These are phyloP conservation scores for Davidsoniella australis DNA, from an alignment of 2,329 filamentous ascomycete genomes.

Conservation along the genomic window DNA sequence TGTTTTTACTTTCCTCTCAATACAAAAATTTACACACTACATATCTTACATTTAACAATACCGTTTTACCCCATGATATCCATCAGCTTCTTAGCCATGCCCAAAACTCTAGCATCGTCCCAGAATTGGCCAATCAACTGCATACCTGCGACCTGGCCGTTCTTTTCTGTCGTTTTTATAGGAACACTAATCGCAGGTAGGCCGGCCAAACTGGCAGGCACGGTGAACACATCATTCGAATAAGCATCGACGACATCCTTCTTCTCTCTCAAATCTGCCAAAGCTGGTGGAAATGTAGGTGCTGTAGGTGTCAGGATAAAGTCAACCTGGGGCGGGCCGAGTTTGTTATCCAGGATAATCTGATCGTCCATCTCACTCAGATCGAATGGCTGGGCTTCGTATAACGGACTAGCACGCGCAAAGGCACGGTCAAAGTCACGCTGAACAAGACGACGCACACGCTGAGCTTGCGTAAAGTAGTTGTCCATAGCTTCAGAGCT, in stretches of 20 bases:
- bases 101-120: constrained; percentile 49
- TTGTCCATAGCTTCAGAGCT: constrained; percentile 87
- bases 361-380: constrained; percentile 41
- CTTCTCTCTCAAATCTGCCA: constrained; percentile 34
- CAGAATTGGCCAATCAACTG: constrained; percentile 72
- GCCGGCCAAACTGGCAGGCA: constrained; percentile 83
- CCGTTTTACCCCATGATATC: constrained; percentile 15
- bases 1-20: too few relatives aligned
- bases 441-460: constrained; percentile 67
- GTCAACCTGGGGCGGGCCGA: constrained; percentile 52
- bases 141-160: constrained; percentile 34
- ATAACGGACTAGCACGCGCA: constrained; percentile 48
- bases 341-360: constrained; percentile 35
- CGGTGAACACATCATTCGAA: constrained; percentile 88
- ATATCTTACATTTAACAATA: constrained; percentile 5
- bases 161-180: constrained; percentile 17
- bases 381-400: constrained; percentile 33
- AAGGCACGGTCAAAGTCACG: constrained; percentile 76
- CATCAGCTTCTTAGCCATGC: constrained; percentile 33
- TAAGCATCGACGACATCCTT: constrained; percentile 55
- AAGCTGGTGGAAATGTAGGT: constrained; percentile 52
- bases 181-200: constrained; percentile 80
- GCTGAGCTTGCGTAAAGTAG: constrained; percentile 90
- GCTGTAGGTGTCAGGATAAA: constrained; percentile 78
- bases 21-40: background rate